These are phyloP conservation scores for Rosellinia necatrix DNA, from an alignment of 2,329 filamentous ascomycete genomes.

Conservation along the genomic window DNA sequence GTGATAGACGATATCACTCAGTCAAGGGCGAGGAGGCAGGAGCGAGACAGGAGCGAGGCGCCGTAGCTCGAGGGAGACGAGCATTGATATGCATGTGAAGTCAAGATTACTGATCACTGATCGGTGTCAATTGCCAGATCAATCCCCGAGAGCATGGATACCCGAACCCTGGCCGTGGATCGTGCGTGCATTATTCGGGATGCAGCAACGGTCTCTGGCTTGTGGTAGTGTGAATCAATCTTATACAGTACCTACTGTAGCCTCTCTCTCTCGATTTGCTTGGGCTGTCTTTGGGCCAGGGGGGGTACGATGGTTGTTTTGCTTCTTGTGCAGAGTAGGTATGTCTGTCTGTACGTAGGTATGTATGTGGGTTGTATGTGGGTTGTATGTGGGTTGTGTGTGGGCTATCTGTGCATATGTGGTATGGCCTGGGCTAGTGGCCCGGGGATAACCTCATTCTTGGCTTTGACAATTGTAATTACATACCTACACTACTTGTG, in stretches of 20 bases:
- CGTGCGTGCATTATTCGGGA: slow-evolving; percentile 14
- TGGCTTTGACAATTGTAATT: background rate
- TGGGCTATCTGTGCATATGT: too few species aligned
- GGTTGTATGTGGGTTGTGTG: too few species aligned
- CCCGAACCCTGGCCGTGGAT: slow-evolving; percentile 3
- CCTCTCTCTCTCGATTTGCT: slow-evolving; percentile 11
- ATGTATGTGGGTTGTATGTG: too few species aligned
- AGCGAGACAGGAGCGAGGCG: too few species aligned
- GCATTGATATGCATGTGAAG: slow-evolving; percentile 12
- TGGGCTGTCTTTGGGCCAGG: background rate
- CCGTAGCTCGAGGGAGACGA: background rate
- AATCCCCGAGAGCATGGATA: slow-evolving; percentile 18
- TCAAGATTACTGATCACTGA: slow-evolving; percentile 26
- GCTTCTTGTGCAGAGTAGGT: too few species aligned
- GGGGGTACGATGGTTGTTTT: slow-evolving; percentile 2
- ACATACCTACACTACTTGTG: background rate
- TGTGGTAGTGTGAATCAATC: background rate
- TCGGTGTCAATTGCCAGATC: slow-evolving; percentile 19
- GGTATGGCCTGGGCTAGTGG: background rate
- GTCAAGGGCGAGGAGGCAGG: background rate
- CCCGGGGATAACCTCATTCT: slow-evolving; percentile 7
- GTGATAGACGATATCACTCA: slow-evolving; percentile 14
- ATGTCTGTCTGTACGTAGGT: too few species aligned
- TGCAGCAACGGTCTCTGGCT: slow-evolving; percentile 2
- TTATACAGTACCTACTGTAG: background rate